Evolutionary conservation across 2,329 filamentous ascomycete genomes (phyloP).

Genomic region (Alternaria conjuncta): DNA sequence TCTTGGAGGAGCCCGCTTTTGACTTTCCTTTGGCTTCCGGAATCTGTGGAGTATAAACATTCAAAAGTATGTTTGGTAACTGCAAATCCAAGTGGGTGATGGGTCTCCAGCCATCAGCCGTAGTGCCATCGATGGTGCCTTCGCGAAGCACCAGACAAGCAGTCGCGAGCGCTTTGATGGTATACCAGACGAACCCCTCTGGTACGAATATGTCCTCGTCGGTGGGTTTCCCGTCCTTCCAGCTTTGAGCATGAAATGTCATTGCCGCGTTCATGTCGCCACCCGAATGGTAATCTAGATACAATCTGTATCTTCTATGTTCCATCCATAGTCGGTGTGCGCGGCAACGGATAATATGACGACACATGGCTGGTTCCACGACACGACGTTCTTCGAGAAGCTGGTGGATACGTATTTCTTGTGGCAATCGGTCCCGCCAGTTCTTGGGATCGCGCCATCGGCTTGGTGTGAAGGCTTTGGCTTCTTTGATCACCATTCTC

Average conservation of each 20-base stretch:
- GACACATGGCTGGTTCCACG: background rate
- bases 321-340: conserved; percentile 18
- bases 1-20: background rate
- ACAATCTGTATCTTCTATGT: conserved; percentile 8
- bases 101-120: background rate
- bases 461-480: background rate
- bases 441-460: conserved; percentile 3
- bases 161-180: background rate
- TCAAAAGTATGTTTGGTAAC: background rate
- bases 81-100: background rate
- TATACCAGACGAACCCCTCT: background rate
- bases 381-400: conserved; percentile 4
- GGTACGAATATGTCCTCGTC: background rate
- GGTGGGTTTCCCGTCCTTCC: background rate
- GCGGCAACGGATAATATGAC: conserved; percentile 4
- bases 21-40: background rate
- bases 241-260: background rate
- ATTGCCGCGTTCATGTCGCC: background rate
- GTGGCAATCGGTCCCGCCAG: conserved; percentile 9
- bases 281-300: conserved; percentile 3
- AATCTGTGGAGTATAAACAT: background rate
- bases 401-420: conserved; percentile 14
- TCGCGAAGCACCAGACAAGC: background rate
- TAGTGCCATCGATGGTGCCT: background rate
- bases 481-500: conserved; percentile 17